Conservation (phyloP, 768 basidiomycete genomes). For the Psilocybe cyanescens region DNA sequence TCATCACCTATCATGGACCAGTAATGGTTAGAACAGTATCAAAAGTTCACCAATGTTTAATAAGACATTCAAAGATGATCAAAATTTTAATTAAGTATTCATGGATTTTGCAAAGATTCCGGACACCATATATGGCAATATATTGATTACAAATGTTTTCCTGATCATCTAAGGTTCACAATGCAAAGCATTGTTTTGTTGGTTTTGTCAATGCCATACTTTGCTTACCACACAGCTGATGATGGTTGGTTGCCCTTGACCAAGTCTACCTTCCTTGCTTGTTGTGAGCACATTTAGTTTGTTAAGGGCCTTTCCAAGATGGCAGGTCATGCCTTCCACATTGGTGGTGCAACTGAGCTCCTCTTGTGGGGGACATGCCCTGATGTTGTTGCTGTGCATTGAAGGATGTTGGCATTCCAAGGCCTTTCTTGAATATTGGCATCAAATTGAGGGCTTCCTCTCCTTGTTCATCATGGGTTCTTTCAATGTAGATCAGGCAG, state of each 20-base stretch:
- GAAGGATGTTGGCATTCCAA: slow-evolving; percentile 35
- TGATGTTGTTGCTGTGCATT: slow-evolving; percentile 33
- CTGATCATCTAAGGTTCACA: too few species aligned
- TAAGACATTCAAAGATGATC: too few species aligned
- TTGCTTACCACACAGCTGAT: slow-evolving; percentile 1
- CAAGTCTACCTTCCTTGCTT: slow-evolving; percentile 11
- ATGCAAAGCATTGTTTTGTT: too few species aligned
- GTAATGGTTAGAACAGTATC: too few species aligned
- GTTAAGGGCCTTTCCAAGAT: slow-evolving; percentile 3
- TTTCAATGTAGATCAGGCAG: too few species aligned
- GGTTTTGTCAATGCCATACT: slow-evolving; percentile 7
- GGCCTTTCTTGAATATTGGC: slow-evolving; percentile 34
- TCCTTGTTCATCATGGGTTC: background rate
- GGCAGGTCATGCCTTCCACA: slow-evolving; percentile 30
- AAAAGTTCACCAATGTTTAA: too few species aligned
- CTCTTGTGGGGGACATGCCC: slow-evolving; percentile 30
- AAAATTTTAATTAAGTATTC: too few species aligned
- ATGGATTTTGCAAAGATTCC: too few species aligned
- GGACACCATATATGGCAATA: too few species aligned
- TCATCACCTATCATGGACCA: too few species aligned
- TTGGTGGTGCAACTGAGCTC: slow-evolving; percentile 31
- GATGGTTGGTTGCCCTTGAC: slow-evolving; percentile 7
- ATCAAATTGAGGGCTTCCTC: slow-evolving; percentile 24
- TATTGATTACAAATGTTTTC: too few species aligned
- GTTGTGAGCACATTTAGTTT: slow-evolving; percentile 14